These are phyloP conservation scores for Apiospora malaysiana DNA, from an alignment of 2,329 filamentous ascomycete species.

Conservation along the genomic window DNA sequence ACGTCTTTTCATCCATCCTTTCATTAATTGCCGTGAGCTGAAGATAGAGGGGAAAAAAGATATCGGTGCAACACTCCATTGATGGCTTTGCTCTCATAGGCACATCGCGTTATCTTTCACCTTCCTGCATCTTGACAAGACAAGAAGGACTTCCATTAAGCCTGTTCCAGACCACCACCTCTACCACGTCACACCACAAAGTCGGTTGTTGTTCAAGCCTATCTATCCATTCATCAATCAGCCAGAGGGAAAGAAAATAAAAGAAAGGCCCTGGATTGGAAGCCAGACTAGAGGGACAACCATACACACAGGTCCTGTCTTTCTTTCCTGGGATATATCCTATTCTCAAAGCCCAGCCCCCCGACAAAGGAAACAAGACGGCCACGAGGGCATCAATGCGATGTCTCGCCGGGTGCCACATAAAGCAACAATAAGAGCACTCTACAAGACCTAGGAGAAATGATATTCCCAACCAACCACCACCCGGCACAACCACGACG, in stretches of 20 bases:
- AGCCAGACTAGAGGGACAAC: background rate
- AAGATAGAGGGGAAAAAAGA: background rate
- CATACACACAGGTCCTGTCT: background rate
- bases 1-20: background rate
- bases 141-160: background rate
- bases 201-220: background rate
- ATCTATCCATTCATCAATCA: background rate
- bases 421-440: slow-evolving; percentile 10
- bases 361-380: background rate
- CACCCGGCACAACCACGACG: background rate
- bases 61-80: slow-evolving; percentile 3
- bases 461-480: background rate
- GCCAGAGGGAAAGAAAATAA: background rate
- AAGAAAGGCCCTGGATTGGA: background rate
- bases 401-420: slow-evolving; percentile 8
- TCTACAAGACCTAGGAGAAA: background rate
- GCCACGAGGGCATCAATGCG: background rate
- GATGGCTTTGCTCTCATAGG: slow-evolving; percentile 13
- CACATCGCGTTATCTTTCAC: background rate
- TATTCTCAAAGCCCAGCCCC: background rate
- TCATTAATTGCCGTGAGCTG: background rate
- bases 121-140: background rate
- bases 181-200: background rate
- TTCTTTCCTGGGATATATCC: background rate
- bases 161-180: background rate